A percentile compares a stretch with the other conserved stretches of the same genome.
phyloP scores from a whole-genome alignment of 805 yeast genomes.

The Cyberlindnera galapagoensis region DNA sequence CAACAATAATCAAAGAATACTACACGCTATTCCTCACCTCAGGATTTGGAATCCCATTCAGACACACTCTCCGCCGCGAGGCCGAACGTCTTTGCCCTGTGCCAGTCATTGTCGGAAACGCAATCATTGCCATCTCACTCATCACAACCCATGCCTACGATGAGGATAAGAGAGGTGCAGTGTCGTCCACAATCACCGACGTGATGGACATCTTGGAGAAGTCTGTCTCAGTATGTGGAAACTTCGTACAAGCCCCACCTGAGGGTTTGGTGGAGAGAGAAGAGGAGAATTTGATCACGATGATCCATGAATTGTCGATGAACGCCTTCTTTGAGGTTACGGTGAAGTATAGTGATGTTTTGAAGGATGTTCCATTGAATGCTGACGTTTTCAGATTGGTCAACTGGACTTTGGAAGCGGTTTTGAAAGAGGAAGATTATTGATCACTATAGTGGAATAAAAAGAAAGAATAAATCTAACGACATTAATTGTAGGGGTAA shows the following conservation, averaged over 20 bases:
- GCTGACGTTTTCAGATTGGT: constrained; percentile 63
- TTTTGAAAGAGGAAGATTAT: constrained; percentile 47
- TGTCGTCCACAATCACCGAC: constrained; percentile 50
- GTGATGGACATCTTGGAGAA: constrained; percentile 52
- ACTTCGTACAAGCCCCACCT: constrained; percentile 34
- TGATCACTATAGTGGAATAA: constrained; percentile 13
- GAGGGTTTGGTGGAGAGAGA: constrained; percentile 15
- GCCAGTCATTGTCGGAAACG: constrained; percentile 60
- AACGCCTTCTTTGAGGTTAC: constrained; percentile 60
- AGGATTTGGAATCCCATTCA: constrained; percentile 25
- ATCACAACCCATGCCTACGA: constrained; percentile 53
- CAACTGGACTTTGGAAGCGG: constrained; percentile 65
- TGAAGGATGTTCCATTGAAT: constrained; percentile 58
- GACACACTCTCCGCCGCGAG: constrained; percentile 32
- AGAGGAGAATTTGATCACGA: constrained; percentile 38
- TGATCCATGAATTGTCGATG: constrained; percentile 59
- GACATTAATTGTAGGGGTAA: not conserved
- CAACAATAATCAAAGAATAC: constrained; percentile 8
- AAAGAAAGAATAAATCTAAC: no score
- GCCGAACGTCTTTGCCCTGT: constrained; percentile 56
- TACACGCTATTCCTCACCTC: constrained; percentile 19
- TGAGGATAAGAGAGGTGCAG: constrained; percentile 54
- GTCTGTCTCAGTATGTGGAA: constrained; percentile 49
- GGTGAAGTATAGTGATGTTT: constrained; percentile 51
- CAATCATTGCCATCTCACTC: constrained; percentile 54